These are phyloP conservation scores for Chaetomiaceae sp. DNA, from an alignment of 2,329 filamentous ascomycete species.

Conservation along the genomic window DNA sequence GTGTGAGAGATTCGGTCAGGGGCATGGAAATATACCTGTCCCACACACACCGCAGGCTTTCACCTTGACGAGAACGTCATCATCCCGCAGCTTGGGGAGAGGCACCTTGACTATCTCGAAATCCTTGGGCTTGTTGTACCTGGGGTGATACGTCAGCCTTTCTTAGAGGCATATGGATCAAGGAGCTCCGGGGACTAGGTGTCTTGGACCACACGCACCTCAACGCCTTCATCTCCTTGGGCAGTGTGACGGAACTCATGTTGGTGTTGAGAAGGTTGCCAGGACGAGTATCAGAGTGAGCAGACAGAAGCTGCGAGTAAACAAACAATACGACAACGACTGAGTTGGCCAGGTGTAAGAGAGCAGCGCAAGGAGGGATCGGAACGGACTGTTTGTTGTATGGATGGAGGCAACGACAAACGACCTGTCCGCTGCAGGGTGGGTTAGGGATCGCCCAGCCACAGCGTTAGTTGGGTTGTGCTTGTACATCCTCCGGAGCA, in stretches of 20 bases:
- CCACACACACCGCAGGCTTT: slow-evolving; percentile 63
- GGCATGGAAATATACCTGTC: slow-evolving; percentile 40
- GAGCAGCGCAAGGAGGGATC: neutral
- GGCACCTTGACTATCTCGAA: slow-evolving; percentile 59
- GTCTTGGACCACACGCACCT: slow-evolving; percentile 10
- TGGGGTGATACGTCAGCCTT: neutral
- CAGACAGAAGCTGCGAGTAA: neutral
- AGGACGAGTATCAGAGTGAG: neutral
- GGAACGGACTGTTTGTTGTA: neutral
- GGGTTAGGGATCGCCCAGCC: too few species aligned
- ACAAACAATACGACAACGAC: neutral
- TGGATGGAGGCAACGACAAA: neutral
- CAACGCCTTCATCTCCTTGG: slow-evolving; percentile 34
- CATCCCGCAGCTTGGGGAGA: slow-evolving; percentile 55
- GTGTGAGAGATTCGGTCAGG: neutral
- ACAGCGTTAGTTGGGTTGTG: too few species aligned
- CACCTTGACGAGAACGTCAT: slow-evolving; percentile 62
- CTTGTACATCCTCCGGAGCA: too few species aligned
- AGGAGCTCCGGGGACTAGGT: neutral
- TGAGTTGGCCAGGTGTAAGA: neutral
- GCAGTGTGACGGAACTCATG: slow-evolving; percentile 35
- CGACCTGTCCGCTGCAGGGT: too few species aligned
- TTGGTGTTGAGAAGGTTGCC: neutral
- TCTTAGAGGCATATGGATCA: neutral
- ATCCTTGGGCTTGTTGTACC: slow-evolving; percentile 37